Base-by-base conservation (phyloP, 331 rosid genomes). In the Quercus tomentella region DNA sequence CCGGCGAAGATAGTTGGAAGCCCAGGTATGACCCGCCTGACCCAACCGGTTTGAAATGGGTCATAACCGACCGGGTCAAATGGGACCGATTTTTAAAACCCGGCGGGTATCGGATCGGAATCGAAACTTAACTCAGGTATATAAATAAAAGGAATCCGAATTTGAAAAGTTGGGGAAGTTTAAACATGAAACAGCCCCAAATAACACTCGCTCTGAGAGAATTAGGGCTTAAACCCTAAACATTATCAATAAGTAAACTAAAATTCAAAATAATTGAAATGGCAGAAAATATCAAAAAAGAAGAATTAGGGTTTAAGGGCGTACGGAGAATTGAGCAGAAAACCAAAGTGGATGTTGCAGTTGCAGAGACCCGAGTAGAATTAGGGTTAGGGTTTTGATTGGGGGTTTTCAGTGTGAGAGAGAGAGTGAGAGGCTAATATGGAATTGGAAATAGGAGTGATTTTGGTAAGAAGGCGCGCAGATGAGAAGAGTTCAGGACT, bases 71-170 rank as follows among this genome's bases (percentile, higher is more conserved):
- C 45, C 92, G 88, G 91, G 89, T 89, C 82, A 72, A 77, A 61
- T 41, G 16, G 17, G 70, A 56, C 83, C 79, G 70, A 25, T 12
- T 49, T 49, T 30, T 58, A 66, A 23, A 61, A 79, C 67, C 69
- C 77, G 8, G 51, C 56, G 85, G 88, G 83, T 87, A 52, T 83
- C 81, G 89, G 88, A 85, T 87, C 82, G 80, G 71, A 56, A 78
- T 65, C 71, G 56, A 61, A 77, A 61, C 71, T n/a, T 8, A 77
- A 61, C 71, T n/a, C 12, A 77, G 23, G 52, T 14, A 49, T 18
- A 76, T 7, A 57, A 51, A 58, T 17, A 60, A 49, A 49, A 12
- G 54, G 54, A 10, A 3, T 55, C 60, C 25, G 17, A 65, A 18
- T 68, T 21, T 41, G 45, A 41, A 41, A 41, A 41, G 45, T 8